Percentiles rank a stretch among this genome's conserved stretches.
phyloP scores from a whole-genome alignment of 1,139 yeast genomes.

The Hanseniaspora gamundiae region DNA sequence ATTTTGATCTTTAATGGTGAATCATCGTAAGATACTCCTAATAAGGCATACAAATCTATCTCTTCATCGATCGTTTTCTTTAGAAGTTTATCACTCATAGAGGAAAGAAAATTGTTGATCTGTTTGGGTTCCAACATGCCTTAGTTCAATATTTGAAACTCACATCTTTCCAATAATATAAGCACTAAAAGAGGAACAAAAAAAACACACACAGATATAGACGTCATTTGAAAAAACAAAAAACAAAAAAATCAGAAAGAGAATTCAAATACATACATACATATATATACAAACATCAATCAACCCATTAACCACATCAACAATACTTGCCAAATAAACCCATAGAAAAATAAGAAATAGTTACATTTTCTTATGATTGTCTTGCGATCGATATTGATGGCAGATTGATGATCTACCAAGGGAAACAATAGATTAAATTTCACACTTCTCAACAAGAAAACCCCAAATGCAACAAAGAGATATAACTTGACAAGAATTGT shows the following conservation, averaged over 20 bases:
- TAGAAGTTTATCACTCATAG: background rate
- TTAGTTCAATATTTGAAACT: too few species aligned
- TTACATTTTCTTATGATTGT: conserved; percentile 72
- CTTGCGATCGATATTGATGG: conserved; percentile 44
- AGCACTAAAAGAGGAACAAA: too few species aligned
- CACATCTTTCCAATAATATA: too few species aligned
- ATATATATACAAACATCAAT: too few species aligned
- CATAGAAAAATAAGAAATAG: conserved; percentile 75
- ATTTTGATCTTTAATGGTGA: background rate
- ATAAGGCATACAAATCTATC: background rate
- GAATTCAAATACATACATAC: too few species aligned
- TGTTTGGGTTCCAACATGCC: too few species aligned
- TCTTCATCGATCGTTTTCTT: background rate
- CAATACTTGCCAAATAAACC: conserved; percentile 66
- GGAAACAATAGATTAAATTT: conserved; percentile 49
- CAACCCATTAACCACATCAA: conserved; percentile 42
- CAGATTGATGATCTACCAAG: conserved; percentile 38
- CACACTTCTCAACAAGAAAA: conserved; percentile 72
- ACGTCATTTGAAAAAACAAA: background rate
- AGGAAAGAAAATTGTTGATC: too few species aligned
- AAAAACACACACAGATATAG: too few species aligned
- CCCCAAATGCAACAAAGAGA: conserved; percentile 45
- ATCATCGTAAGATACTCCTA: background rate
- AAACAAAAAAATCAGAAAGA: background rate
- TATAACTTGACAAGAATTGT: conserved; percentile 32